phyloP scores from a whole-genome alignment of 176 grass and related monocot genomes.

The Bothriochloa decipiens region DNA sequence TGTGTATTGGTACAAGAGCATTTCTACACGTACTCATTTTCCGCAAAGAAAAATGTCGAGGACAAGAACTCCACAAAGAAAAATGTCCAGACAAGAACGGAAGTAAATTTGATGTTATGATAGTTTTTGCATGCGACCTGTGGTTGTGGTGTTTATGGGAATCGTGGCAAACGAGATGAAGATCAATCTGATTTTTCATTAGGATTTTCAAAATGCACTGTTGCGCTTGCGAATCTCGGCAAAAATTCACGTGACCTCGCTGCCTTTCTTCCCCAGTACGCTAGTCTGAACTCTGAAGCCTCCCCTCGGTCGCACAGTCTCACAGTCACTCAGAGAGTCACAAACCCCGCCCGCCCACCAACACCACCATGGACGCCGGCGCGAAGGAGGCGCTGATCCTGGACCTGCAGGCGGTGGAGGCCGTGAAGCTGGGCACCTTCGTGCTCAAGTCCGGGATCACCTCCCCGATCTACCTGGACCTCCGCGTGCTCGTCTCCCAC shows the following conservation, averaged over 20 bases:
- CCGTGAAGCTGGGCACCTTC: conserved; percentile 85
- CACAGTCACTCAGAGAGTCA: not conserved
- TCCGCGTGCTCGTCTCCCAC: conserved; percentile 82
- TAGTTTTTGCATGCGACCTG: too few species aligned
- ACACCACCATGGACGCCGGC: conserved; percentile 51
- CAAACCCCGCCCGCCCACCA: too few species aligned
- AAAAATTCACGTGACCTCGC: not conserved
- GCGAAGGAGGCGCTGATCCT: conserved; percentile 66
- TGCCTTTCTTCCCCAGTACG: not conserved
- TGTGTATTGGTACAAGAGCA: not conserved
- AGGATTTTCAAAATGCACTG: too few species aligned
- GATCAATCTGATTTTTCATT: not conserved
- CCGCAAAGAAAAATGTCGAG: not conserved
- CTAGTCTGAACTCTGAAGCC: too few species aligned
- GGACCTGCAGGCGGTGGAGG: conserved; percentile 78
- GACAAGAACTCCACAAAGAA: not conserved
- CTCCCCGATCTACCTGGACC: conserved; percentile 96
- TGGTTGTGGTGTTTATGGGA: not conserved
- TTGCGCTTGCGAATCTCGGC: not conserved
- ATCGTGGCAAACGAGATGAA: not conserved
- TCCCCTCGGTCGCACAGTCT: not conserved
- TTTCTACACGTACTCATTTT: not conserved
- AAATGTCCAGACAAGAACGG: not conserved
- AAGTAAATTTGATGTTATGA: too few species aligned
- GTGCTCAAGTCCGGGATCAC: conserved; percentile 90